Evolutionary conservation across 2,329 filamentous ascomycete genomes (phyloP), one percentile per base, ranked within the genome.

Genomic region (Diaporthe sp.): DNA sequence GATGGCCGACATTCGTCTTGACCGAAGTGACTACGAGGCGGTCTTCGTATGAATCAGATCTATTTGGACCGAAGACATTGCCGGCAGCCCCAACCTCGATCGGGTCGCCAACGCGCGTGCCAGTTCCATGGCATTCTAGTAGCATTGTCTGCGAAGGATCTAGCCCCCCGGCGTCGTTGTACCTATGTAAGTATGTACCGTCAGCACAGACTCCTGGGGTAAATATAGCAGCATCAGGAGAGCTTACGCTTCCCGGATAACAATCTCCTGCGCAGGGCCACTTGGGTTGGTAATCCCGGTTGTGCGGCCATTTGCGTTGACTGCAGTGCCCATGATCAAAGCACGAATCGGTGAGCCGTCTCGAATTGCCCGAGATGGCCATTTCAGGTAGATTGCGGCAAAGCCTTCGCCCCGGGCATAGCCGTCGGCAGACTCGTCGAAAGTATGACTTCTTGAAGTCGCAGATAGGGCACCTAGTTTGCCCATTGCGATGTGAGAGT

Each of bases 401-500:
- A 84, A 79, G 0, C 86, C 89, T 61, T 91, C 90, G 1, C 84
- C 89, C 3, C 89, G 83, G 0, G 87, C 90, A 78, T 92, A 93
- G 0, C 92, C 92, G 75, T 89, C 88, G 42, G 81, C 82, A 4
- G 51, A 58, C 2, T 44, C 76, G 71, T 83, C 80, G 31, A 82
- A 83, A 0, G 80, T 82, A 34, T 81, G 79, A 46, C 82, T 82
- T 2, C 73, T 78, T 0, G 80, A 81, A 0, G 80, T 82, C 0
- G 82, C 80, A 0, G 84, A 86, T 0, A 85, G 75, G 0, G 83
- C 79, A 1, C 82, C 82, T 0, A 82, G 70, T 60, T 84, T 83
- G 2, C 78, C 78, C 6, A 81, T 80, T 37, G 77, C 78, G 51
- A 83, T 80, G 3, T 81, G 79, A 13, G 77, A 57, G 61, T 80